Conservation (phyloP, 139 green algal species). For the Klebsormidium nitens region DNA sequence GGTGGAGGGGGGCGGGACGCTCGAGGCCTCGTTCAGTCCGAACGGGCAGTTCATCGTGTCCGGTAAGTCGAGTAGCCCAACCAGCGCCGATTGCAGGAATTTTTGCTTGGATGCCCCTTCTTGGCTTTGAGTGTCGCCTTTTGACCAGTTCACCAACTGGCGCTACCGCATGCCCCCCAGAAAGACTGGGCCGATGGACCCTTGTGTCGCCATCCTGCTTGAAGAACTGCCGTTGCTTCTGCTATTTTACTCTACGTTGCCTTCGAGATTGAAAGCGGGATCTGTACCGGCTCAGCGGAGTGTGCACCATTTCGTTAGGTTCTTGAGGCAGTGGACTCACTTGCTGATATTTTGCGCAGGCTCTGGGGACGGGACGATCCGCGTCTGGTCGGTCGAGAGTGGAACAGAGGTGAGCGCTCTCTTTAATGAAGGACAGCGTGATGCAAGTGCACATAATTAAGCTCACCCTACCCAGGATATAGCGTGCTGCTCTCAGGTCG, state of each 20-base stretch:
- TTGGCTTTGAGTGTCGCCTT: not conserved
- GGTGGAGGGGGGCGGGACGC: slow-evolving; percentile 7
- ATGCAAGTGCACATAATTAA: not conserved
- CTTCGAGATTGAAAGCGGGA: no score
- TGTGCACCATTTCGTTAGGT: no score
- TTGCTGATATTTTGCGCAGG: slow-evolving; percentile 15
- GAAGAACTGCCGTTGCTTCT: not conserved
- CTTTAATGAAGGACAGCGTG: not conserved
- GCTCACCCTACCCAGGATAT: no score
- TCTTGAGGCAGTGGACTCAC: no score
- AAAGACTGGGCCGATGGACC: no score
- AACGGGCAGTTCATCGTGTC: slow-evolving; percentile 73
- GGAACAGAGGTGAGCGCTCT: slow-evolving; percentile 12
- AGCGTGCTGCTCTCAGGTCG: no score
- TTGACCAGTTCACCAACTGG: no score
- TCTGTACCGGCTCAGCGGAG: no score
- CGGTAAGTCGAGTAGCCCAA: slow-evolving; percentile 14
- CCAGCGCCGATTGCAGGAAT: not conserved
- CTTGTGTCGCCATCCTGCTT: no score
- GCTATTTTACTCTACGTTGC: not conserved
- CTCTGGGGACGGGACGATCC: slow-evolving; percentile 29
- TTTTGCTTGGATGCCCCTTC: not conserved
- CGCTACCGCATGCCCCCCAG: no score
- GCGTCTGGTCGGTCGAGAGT: slow-evolving; percentile 24
- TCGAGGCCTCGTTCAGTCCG: slow-evolving; percentile 70